Base-by-base conservation (phyloP, 345 rosid genomes). In the Brassica rapa region DNA sequence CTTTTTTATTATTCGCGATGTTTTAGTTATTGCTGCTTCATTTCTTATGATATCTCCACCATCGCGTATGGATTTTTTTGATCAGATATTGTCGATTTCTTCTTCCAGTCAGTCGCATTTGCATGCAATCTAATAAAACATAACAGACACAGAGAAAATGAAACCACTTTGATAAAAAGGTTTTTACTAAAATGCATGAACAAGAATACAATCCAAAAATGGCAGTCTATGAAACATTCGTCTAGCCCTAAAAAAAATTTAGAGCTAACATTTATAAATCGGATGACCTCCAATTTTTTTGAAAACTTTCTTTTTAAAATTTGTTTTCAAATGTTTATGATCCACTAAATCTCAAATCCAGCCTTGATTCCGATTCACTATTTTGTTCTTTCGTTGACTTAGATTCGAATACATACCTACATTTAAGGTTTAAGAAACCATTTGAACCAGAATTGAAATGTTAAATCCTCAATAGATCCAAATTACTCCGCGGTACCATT, bases 1-100 rank as follows among this genome's bases (percentile, higher is more conserved):
- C 15, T 24, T 10, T 49, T 30, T 39, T 7, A 6, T 21, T n/a
- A n/a, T 25, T 23, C 0, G 4, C 37, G n/a, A 62, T n/a, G 3
- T 74, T 74, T 30, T 41, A 21, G 62, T 51, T 74, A 63, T 51
- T 74, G 14, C 24, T 62, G 71, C 35, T 62, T 60, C 4, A 11
- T 60, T 16, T 60, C 15, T 60, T 60, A 59, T 59, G 14, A 57
- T 57, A 23, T 57, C 14, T 55, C 59, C 24, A 19, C 61, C 27
- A 9, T 56, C 61, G 21, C 61, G 61, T 56, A 32, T 53, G 21
- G 7, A 55, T 65, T 73, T 14, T 43, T 61, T 72, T 12, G 60
- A 72, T 27, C 43, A 62, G 29, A 62, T 62, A 62, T 61, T 15
- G 21, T 29, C 30, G 3, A 62, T 73, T 73, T 8, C 15, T 61